phyloP scores from a whole-genome alignment of 1,284 basidiomycete genomes.

The Cutaneotrichosporon sp. region DNA sequence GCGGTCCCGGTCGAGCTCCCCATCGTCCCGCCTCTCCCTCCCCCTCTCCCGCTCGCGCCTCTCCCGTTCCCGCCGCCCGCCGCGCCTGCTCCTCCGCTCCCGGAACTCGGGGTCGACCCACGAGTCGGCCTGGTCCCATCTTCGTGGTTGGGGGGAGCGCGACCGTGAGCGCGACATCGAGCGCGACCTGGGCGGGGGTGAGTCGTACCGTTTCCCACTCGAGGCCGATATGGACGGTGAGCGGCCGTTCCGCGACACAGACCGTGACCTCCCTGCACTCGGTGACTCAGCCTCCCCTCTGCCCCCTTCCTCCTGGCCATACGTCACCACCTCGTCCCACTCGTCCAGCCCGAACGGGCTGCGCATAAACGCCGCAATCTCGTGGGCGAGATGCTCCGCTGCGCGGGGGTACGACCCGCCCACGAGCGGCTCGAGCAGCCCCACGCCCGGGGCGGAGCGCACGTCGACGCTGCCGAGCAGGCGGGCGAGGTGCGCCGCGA shows the following conservation, averaged over 20 bases:
- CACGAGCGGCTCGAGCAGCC: constrained; percentile 70
- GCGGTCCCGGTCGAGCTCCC: not conserved
- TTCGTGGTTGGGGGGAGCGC: constrained; percentile 10
- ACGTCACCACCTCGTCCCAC: constrained; percentile 74
- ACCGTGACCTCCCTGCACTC: too few relatives aligned
- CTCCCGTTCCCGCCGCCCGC: constrained; percentile 1
- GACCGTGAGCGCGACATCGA: constrained; percentile 10
- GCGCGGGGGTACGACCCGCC: constrained; percentile 59
- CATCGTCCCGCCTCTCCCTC: not conserved
- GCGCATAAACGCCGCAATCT: constrained; percentile 76
- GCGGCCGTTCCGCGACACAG: not conserved
- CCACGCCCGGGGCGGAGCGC: constrained; percentile 74
- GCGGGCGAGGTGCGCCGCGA: constrained; percentile 67
- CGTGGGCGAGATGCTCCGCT: constrained; percentile 86
- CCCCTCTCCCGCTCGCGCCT: constrained; percentile 2
- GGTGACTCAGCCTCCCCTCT: too few relatives aligned
- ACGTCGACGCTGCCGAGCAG: constrained; percentile 83
- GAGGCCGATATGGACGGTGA: not conserved
- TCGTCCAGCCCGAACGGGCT: constrained; percentile 75
- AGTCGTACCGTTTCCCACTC: not conserved
- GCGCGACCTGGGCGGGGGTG: not conserved
- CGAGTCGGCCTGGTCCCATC: constrained; percentile 40
- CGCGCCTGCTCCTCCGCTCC: not conserved
- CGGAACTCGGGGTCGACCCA: constrained; percentile 42
- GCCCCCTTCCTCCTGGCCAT: not conserved